Conservation (phyloP, 345 rosid species). For the Limnanthes douglasii region DNA sequence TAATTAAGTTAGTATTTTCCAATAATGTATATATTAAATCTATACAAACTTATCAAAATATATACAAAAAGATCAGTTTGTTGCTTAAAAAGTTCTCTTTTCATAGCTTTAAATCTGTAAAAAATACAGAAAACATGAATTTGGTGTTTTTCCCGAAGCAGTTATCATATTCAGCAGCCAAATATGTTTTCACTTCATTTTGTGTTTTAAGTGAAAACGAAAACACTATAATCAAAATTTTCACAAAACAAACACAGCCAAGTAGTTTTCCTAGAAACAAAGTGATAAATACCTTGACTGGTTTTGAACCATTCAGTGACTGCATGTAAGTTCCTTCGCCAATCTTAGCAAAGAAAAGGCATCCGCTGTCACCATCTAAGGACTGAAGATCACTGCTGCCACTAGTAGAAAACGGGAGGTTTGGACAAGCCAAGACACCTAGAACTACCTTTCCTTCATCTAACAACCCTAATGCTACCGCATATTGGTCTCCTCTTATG, state of each 20-base stretch:
- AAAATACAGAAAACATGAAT: no score
- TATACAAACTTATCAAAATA: no score
- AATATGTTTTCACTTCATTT: no score
- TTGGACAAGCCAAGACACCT: conserved; percentile 93
- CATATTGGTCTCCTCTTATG: conserved; percentile 88
- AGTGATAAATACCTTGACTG: conserved; percentile 27
- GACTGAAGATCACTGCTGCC: conserved; percentile 14
- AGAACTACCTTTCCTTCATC: conserved; percentile 87
- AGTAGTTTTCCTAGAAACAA: no score
- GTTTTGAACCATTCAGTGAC: conserved; percentile 36
- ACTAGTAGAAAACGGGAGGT: conserved; percentile 57
- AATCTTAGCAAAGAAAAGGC: conserved; percentile 63
- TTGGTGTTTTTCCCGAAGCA: no score
- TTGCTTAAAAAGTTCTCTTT: no score
- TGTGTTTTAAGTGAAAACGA: no score
- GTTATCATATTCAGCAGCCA: neutral
- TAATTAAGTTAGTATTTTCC: no score
- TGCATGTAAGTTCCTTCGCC: conserved; percentile 87
- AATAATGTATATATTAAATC: neutral
- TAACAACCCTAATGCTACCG: conserved; percentile 75
- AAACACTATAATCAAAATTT: no score
- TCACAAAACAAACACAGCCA: no score
- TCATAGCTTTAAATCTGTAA: no score
- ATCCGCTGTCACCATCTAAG: conserved; percentile 32
- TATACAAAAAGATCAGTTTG: no score